Percentiles rank a stretch among this genome's conserved stretches.
phyloP scores from a whole-genome alignment of 305 asterid genomes.

The Coffea humblotiana region DNA sequence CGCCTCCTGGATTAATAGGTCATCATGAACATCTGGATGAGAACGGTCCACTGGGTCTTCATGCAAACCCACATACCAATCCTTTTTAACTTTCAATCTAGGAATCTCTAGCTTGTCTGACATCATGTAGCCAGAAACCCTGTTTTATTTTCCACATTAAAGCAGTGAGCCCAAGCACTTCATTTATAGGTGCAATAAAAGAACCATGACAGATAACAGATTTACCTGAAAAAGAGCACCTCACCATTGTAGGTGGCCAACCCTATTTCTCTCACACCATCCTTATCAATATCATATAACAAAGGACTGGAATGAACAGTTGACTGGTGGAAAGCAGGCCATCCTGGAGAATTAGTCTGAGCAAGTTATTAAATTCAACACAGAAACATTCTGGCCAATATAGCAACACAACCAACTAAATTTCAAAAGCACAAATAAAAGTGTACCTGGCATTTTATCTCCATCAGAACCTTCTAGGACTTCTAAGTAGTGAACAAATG shows the following conservation, averaged over 20 bases:
- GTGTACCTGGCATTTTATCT: conserved; percentile 93
- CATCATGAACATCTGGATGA: conserved; percentile 93
- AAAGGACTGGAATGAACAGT: conserved; percentile 96
- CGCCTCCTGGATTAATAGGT: conserved; percentile 64
- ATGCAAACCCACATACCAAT: conserved; percentile 93
- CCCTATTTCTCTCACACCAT: conserved; percentile 93
- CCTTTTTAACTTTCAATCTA: conserved; percentile 83
- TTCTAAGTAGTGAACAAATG: conserved; percentile 98
- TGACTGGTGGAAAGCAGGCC: conserved; percentile 99
- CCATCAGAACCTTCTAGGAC: conserved; percentile 99
- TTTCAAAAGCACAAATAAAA: not conserved
- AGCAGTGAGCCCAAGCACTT: conserved; percentile 14
- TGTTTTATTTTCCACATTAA: conserved; percentile 28
- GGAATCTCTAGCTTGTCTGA: conserved; percentile 87
- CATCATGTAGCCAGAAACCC: conserved; percentile 96
- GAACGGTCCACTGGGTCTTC: conserved; percentile 84
- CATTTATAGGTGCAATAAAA: conserved; percentile 2
- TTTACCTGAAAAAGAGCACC: conserved; percentile 94
- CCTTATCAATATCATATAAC: conserved; percentile 92
- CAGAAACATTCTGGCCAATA: not conserved
- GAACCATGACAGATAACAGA: conserved; percentile 15
- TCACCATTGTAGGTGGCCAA: conserved; percentile 97
- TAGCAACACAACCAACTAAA: not conserved
- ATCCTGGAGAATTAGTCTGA: conserved; percentile 51
- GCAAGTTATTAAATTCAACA: not conserved